Conservation (phyloP, 75 land plant species). For the Picea glauca region DNA sequence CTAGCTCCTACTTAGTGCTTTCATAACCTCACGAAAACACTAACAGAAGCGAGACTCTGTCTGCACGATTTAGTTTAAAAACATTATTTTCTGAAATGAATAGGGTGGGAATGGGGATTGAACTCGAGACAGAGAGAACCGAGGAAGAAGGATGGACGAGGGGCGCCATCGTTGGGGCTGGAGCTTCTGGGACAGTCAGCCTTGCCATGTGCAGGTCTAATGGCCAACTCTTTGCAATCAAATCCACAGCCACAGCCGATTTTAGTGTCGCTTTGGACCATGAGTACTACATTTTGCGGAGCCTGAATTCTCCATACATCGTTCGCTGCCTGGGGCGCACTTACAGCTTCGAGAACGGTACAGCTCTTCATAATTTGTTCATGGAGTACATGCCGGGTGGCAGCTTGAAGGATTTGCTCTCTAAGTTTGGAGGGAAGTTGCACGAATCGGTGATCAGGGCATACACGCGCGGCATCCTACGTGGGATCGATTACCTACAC, state of each 20-base stretch:
- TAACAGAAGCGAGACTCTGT: neutral
- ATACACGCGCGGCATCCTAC: conserved; percentile 41
- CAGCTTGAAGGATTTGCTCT: conserved; percentile 41
- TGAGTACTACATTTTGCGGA: too few relatives aligned
- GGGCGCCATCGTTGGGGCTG: conserved; percentile 39
- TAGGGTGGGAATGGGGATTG: neutral
- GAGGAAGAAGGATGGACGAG: conserved; percentile 22
- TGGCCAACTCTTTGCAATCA: conserved; percentile 52
- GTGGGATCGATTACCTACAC: conserved; percentile 46
- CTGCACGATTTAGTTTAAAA: neutral
- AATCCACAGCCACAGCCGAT: conserved; percentile 16
- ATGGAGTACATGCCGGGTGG: conserved; percentile 72
- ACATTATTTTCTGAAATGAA: neutral
- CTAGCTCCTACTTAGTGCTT: too few relatives aligned
- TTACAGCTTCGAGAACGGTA: conserved; percentile 14
- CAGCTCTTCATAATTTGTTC: conserved; percentile 29
- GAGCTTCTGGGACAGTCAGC: conserved; percentile 49
- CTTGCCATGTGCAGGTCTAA: conserved; percentile 34
- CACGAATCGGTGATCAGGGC: conserved; percentile 39
- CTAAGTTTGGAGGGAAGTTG: conserved; percentile 43
- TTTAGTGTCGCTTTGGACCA: neutral
- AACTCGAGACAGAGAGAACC: conserved; percentile 20
- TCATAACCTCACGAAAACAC: too few relatives aligned
- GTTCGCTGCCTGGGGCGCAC: conserved; percentile 33
- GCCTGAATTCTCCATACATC: conserved; percentile 11